A percentile compares a stretch with the other conserved stretches of the same genome.
These are phyloP conservation scores for Trichodelitschia bisporula DNA, from an alignment of 495 filamentous ascomycete species.

Conservation along the genomic window DNA sequence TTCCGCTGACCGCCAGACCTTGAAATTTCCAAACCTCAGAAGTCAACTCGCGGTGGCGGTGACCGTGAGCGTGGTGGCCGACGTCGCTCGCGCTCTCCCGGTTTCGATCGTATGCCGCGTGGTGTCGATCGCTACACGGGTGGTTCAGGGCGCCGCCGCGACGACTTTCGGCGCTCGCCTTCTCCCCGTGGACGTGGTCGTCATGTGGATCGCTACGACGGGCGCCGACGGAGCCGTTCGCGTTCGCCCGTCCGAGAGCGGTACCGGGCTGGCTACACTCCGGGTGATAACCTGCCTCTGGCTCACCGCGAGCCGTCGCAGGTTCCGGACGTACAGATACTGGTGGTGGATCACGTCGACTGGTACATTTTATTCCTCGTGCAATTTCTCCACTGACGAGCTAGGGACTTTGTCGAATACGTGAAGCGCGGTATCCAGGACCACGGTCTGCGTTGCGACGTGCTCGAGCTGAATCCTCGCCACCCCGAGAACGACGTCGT, in stretches of 20 bases:
- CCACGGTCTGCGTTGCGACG: constrained; percentile 43
- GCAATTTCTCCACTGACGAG: not conserved
- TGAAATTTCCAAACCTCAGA: constrained; percentile 76
- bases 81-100: constrained; percentile 47
- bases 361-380: constrained; percentile 20
- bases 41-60: constrained; percentile 33
- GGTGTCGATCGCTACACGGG: constrained; percentile 13
- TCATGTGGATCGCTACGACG: constrained; percentile 31
- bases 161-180: constrained; percentile 43
- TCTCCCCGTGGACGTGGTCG: constrained; percentile 31
- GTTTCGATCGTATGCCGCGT: constrained; percentile 22
- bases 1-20: constrained; percentile 43
- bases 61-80: constrained; percentile 17
- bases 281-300: constrained; percentile 34
- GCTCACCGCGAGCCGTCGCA: constrained; percentile 49
- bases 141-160: constrained; percentile 11
- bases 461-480: constrained; percentile 53
- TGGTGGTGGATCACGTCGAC: constrained; percentile 58
- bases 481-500: constrained; percentile 54
- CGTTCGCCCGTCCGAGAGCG: constrained; percentile 23
- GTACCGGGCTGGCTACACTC: constrained; percentile 16
- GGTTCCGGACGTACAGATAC: constrained; percentile 76
- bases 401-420: constrained; percentile 58
- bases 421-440: constrained; percentile 46
- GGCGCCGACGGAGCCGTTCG: constrained; percentile 18